phyloP scores from a whole-genome alignment of 345 rosid genomes.

The Microthlaspi erraticum region DNA sequence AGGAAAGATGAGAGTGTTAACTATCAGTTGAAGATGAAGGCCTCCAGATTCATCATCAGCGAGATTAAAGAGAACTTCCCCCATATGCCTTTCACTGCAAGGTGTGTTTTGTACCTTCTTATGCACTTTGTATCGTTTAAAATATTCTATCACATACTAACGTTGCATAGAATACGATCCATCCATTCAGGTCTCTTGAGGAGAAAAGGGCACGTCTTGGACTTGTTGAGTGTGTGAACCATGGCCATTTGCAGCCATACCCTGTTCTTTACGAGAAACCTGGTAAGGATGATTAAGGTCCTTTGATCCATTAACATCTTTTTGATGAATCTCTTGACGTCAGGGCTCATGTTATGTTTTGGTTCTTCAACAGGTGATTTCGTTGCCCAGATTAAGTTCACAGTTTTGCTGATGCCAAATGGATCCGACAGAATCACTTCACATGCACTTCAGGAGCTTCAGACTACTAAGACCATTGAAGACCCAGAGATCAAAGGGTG shows the following conservation, averaged over 20 bases:
- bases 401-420: constrained; percentile 93
- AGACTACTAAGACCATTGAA: constrained; percentile 71
- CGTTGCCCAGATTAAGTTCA: constrained; percentile 92
- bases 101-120: constrained; percentile 51
- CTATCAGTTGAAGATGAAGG: constrained; percentile 97
- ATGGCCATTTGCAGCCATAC: constrained; percentile 92
- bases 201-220: constrained; percentile 97
- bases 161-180: not conserved
- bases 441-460: constrained; percentile 78
- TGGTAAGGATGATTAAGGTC: constrained; percentile 50
- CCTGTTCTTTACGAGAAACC: constrained; percentile 97
- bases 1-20: constrained; percentile 83
- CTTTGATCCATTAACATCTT: not conserved
- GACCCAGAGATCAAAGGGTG: constrained; percentile 97
- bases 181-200: constrained; percentile 73
- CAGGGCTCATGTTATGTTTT: not conserved
- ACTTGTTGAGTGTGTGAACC: constrained; percentile 95
- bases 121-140: not conserved
- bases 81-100: constrained; percentile 87
- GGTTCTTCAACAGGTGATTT: constrained; percentile 60
- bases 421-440: constrained; percentile 93
- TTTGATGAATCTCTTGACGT: constrained; percentile 2
- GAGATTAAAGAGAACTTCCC: constrained; percentile 85
- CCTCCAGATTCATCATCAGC: constrained; percentile 95
- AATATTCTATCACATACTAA: not conserved